Evolutionary conservation across 1,139 yeast genomes (phyloP).

Genomic region (Blastobotrys raffinosifermentans): DNA sequence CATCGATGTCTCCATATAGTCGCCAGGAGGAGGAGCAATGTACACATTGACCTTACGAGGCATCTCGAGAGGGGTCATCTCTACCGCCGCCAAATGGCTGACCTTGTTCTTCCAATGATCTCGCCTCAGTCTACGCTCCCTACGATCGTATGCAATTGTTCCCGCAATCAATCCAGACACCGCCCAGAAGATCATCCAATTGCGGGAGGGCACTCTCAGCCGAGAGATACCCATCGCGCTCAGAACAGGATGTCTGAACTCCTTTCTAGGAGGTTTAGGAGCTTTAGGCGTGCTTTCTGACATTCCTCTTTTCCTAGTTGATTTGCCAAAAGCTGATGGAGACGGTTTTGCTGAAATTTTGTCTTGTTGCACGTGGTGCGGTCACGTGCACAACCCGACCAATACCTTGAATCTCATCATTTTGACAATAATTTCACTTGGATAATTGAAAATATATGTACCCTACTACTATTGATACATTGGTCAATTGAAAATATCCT

Average conservation of each 20-base stretch:
- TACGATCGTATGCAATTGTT: slow-evolving; percentile 71
- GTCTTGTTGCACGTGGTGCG: no score
- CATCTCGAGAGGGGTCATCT: slow-evolving; percentile 43
- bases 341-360: no score
- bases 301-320: no score
- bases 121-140: slow-evolving; percentile 62
- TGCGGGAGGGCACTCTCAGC: slow-evolving; percentile 75
- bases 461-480: no score
- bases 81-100: slow-evolving; percentile 41
- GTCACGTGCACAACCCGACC: no score
- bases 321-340: no score
- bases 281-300: no score
- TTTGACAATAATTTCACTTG: no score
- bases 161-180: slow-evolving; percentile 62
- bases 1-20: slow-evolving; percentile 71
- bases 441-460: no score
- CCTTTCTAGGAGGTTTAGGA: slow-evolving; percentile 33
- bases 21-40: slow-evolving; percentile 95
- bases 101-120: slow-evolving; percentile 62
- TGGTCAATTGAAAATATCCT: no score
- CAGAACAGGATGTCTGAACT: slow-evolving; percentile 80
- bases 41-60: slow-evolving; percentile 79
- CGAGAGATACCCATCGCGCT: slow-evolving; percentile 81
- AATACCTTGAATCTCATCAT: no score
- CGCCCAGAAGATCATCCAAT: slow-evolving; percentile 89